A percentile compares a stretch with the other conserved stretches of the same genome.
Evolutionary conservation across 1,284 basidiomycete species (phyloP).

Genomic region (Cystobasidiaceae sp.): DNA sequence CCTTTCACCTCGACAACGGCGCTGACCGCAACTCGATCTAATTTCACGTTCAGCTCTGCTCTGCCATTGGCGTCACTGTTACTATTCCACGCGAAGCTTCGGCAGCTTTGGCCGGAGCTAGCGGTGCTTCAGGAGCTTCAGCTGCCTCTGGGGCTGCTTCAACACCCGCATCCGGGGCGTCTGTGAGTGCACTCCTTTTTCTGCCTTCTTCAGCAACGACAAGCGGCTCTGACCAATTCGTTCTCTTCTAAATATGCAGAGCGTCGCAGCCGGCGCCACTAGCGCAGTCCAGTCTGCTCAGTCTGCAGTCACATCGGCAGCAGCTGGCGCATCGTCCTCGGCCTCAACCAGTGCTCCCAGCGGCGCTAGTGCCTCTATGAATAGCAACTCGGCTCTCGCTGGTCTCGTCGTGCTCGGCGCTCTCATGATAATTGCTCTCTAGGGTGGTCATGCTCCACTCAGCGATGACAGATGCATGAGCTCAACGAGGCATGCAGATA

Average conservation of each 20-base stretch:
- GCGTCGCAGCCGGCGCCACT: neutral
- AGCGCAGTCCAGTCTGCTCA: neutral
- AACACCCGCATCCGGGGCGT: neutral
- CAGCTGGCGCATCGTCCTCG: neutral
- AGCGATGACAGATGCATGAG: too few species aligned
- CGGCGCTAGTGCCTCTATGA: neutral
- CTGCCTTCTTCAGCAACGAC: too few species aligned
- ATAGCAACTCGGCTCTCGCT: neutral
- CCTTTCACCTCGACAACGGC: neutral
- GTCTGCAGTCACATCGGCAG: neutral
- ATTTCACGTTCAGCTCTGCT: constrained; percentile 16
- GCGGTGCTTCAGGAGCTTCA: neutral
- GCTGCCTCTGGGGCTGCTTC: neutral
- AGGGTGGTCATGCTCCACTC: too few species aligned
- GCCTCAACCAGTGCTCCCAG: constrained; percentile 2
- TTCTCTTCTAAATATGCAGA: too few species aligned
- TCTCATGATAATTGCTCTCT: neutral
- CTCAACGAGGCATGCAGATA: too few species aligned
- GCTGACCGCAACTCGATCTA: neutral
- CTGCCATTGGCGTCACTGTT: constrained; percentile 9
- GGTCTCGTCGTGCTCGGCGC: constrained; percentile 2
- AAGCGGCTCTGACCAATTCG: neutral
- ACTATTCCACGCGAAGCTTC: constrained; percentile 16
- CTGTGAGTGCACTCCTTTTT: neutral
- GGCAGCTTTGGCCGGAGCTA: neutral